Evolutionary conservation across 495 filamentous ascomycete species (phyloP).

Genomic region (Hamigera avellanea): DNA sequence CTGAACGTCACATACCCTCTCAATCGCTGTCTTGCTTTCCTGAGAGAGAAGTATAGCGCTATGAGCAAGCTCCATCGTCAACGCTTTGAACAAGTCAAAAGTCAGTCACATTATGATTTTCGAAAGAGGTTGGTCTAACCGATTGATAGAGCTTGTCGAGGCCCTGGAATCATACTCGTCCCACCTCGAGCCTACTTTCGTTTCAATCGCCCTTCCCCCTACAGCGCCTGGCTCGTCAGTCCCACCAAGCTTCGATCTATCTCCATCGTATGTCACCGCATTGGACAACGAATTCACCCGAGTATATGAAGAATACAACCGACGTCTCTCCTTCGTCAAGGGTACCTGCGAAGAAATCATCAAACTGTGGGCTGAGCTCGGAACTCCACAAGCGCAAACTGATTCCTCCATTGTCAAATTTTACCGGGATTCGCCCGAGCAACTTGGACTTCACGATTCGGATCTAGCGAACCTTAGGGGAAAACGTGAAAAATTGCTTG

Average conservation of each 20-base stretch:
- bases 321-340: constrained; percentile 64
- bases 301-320: constrained; percentile 90
- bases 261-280: constrained; percentile 71
- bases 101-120: constrained; percentile 36
- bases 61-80: constrained; percentile 75
- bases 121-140: constrained; percentile 4
- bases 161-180: constrained; percentile 91
- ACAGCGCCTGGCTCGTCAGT: constrained; percentile 63
- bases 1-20: constrained; percentile 72
- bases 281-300: constrained; percentile 84
- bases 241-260: constrained; percentile 75
- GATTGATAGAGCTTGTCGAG: constrained; percentile 68
- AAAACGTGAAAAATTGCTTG: constrained; percentile 72
- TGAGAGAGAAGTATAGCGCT: constrained; percentile 77
- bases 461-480: constrained; percentile 62
- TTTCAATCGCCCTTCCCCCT: constrained; percentile 72
- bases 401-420: constrained; percentile 76
- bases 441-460: constrained; percentile 78
- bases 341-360: constrained; percentile 73
- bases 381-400: constrained; percentile 85
- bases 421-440: constrained; percentile 82
- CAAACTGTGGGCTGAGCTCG: constrained; percentile 88
- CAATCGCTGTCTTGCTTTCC: constrained; percentile 55
- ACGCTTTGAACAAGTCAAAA: constrained; percentile 88
- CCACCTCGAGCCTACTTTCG: constrained; percentile 78